Evolutionary conservation across 352 stramenopile species (phyloP), one percentile per base, ranked within the genome.

Genomic region (Nothophytophthora sp.): DNA sequence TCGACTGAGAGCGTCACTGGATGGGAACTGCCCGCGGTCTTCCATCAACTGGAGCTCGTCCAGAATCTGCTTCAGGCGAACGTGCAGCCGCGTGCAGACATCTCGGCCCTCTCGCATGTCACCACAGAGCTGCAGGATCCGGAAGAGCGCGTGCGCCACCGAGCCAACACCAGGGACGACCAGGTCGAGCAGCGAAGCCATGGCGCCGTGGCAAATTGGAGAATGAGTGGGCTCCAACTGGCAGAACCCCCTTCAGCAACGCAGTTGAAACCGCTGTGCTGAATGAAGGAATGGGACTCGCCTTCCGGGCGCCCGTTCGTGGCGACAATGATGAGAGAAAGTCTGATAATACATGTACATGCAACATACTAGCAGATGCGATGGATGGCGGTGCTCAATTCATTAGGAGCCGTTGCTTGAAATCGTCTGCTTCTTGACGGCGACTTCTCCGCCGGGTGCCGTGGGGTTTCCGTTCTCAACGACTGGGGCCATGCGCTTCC

Each of bases 401-500:
- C n/a, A n/a, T n/a, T n/a, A n/a, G n/a, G n/a, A n/a, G n/a, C n/a
- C n/a, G n/a, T n/a, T n/a, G n/a, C n/a, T n/a, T 51, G 56, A 29
- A 19, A 52, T 38, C 16, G 20, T 24, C n/a, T 39, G 4, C 16
- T 22, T 42, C 7, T 22, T 25, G 20, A 16, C 36, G 3, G 18
- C 36, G 36, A 15, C 18, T 28, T 42, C 16, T 42, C 36, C n/a
- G n/a, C n/a, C n/a, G n/a, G n/a, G n/a, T n/a, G n/a, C n/a, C n/a
- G n/a, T n/a, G n/a, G n/a, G n/a, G 16, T 22, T 42, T 18, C 43
- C 49, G 33, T 63, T 55, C 5, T 41, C 55, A 12, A 28, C 36
- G 4, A n/a, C n/a, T n/a, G 63, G 58, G 11, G 39, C 34, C 23
- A 53, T 48, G 37, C 32, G 61, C 46, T 70, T 77, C 45, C 41